A percentile compares a stretch with the other conserved stretches of the same genome.
phyloP scores from a whole-genome alignment of 371 early-diverging fungal genomes.

The Agmasoma carcini region DNA sequence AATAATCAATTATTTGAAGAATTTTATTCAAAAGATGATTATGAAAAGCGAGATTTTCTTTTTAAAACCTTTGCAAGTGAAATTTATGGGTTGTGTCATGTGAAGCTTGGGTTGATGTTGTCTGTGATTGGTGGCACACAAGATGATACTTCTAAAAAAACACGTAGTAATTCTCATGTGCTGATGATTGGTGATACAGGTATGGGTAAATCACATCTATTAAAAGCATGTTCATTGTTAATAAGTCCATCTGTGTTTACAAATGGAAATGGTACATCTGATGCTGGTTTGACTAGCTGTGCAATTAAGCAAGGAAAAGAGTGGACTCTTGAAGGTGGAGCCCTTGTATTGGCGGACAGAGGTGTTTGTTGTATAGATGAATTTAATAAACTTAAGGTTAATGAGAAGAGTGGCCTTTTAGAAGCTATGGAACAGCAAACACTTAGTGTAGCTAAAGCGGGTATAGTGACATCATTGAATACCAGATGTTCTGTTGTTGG shows the following conservation, averaged over 20 bases:
- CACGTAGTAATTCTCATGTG: constrained; percentile 39
- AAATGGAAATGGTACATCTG: constrained; percentile 49
- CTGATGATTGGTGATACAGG: constrained; percentile 52
- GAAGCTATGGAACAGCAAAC: constrained; percentile 55
- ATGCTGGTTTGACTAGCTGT: constrained; percentile 54
- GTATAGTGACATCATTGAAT: constrained; percentile 47
- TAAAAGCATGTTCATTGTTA: constrained; percentile 35
- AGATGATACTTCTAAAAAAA: not conserved
- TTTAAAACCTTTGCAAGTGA: constrained; percentile 34
- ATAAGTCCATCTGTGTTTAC: constrained; percentile 39
- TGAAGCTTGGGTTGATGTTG: constrained; percentile 46
- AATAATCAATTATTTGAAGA: not conserved
- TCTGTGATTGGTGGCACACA: constrained; percentile 32
- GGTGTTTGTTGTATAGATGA: constrained; percentile 99
- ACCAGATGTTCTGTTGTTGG: constrained; percentile 52
- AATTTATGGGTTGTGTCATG: constrained; percentile 36
- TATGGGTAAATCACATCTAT: constrained; percentile 49
- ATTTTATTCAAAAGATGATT: constrained; percentile 2
- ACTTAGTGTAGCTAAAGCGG: constrained; percentile 53
- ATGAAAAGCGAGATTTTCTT: constrained; percentile 24
- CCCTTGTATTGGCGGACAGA: constrained; percentile 85
- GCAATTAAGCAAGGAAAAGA: constrained; percentile 51
- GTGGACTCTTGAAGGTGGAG: constrained; percentile 73
- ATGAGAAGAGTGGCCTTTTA: constrained; percentile 51
- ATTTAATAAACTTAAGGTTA: constrained; percentile 58